phyloP scores from a whole-genome alignment of 495 filamentous ascomycete species.

The Mytilinidion resinicola region DNA sequence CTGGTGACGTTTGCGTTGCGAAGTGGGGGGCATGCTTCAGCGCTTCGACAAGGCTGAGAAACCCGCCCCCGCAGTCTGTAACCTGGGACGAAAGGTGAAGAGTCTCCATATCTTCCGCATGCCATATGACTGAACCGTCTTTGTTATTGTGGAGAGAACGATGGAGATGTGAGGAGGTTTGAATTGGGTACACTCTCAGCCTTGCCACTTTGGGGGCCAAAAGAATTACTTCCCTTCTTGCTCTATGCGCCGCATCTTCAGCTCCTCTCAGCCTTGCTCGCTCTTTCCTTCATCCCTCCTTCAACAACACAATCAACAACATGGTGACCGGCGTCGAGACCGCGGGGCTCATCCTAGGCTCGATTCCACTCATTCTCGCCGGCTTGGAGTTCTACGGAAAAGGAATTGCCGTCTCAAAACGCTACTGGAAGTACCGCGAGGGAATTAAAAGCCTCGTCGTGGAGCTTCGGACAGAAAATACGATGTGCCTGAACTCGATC shows the following conservation, averaged over 20 bases:
- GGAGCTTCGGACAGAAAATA: slow-evolving; percentile 7
- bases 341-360: slow-evolving; percentile 34
- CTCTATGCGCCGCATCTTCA: neutral
- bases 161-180: too few species aligned
- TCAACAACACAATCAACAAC: neutral
- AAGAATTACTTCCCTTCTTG: neutral
- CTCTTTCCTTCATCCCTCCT: neutral
- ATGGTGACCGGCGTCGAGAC: slow-evolving; percentile 32
- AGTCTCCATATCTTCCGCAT: neutral
- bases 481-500: slow-evolving; percentile 7
- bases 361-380: slow-evolving; percentile 33
- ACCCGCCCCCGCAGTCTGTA: neutral
- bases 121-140: neutral
- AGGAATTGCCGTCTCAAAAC: slow-evolving; percentile 19
- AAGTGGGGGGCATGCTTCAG: neutral
- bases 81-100: slow-evolving; percentile 2
- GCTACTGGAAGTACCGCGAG: slow-evolving; percentile 10
- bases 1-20: slow-evolving; percentile 5
- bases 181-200: neutral
- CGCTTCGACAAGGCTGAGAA: slow-evolving; percentile 10
- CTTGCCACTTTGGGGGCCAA: neutral
- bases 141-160: too few species aligned
- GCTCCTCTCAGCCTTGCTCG: neutral
- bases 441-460: slow-evolving; percentile 6
- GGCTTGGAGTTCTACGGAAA: slow-evolving; percentile 32